Evolutionary conservation across 2,329 filamentous ascomycete species (phyloP).

Genomic region (Amylocarpus encephaloides): DNA sequence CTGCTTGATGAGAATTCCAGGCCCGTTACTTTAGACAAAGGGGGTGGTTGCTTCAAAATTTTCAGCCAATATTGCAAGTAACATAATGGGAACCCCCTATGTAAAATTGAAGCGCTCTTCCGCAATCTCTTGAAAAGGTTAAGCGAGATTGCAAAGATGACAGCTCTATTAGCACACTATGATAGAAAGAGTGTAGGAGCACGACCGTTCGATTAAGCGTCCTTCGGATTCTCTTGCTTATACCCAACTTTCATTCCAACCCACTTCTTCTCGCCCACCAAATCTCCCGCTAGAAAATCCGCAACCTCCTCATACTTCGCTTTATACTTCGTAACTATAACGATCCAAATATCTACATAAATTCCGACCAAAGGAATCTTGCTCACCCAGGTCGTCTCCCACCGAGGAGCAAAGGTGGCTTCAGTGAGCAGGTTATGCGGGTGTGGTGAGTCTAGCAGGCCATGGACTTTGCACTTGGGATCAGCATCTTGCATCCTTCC

Average conservation of each 20-base stretch:
- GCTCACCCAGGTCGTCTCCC: conserved; percentile 11
- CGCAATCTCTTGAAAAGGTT: too few relatives aligned
- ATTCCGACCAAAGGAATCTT: conserved; percentile 27
- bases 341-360: conserved; percentile 22
- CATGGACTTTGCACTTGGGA: conserved; percentile 32
- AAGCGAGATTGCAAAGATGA: too few relatives aligned
- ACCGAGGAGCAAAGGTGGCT: conserved; percentile 8
- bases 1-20: too few relatives aligned
- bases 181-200: too few relatives aligned
- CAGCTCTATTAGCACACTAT: too few relatives aligned
- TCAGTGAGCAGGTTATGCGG: conserved; percentile 14
- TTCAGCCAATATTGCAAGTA: too few relatives aligned
- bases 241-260: conserved; percentile 33
- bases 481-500: conserved; percentile 33
- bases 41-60: too few relatives aligned
- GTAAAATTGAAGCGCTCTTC: too few relatives aligned
- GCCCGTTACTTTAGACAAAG: too few relatives aligned
- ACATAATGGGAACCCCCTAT: too few relatives aligned
- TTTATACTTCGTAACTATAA: conserved; percentile 30
- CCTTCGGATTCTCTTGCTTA: conserved; percentile 20
- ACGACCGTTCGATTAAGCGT: conserved; percentile 1
- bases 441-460: conserved; percentile 28
- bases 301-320: conserved; percentile 37
- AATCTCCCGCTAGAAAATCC: conserved; percentile 37
- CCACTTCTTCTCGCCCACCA: conserved; percentile 30